Conservation (phyloP, 2,329 filamentous ascomycete genomes). For the Chaetomiaceae sp. region DNA sequence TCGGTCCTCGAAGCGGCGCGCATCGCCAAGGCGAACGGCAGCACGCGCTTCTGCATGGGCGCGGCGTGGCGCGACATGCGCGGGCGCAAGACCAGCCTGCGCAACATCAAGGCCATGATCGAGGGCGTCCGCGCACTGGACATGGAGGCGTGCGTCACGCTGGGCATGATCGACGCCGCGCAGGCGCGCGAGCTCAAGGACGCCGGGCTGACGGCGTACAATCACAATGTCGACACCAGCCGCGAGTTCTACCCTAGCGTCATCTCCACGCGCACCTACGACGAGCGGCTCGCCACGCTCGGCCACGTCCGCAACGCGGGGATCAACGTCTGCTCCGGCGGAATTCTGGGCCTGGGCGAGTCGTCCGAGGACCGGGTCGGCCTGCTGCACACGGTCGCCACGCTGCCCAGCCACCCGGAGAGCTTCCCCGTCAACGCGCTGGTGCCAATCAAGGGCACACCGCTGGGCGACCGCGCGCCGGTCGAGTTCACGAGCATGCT, state of each 20-base stretch:
- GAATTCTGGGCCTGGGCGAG: slow-evolving; percentile 82
- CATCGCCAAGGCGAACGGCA: slow-evolving; percentile 73
- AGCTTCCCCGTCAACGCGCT: slow-evolving; percentile 88
- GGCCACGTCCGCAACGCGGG: slow-evolving; percentile 76
- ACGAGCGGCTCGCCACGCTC: slow-evolving; percentile 77
- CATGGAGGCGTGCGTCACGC: slow-evolving; percentile 90
- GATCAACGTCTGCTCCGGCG: slow-evolving; percentile 84
- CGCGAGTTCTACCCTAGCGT: slow-evolving; percentile 82
- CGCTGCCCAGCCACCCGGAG: slow-evolving; percentile 75
- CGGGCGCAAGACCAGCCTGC: slow-evolving; percentile 74
- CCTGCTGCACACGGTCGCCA: slow-evolving; percentile 74
- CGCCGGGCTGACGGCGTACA: slow-evolving; percentile 84
- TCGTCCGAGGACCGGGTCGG: slow-evolving; percentile 72
- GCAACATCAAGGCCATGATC: slow-evolving; percentile 83
- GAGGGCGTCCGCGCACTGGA: slow-evolving; percentile 71
- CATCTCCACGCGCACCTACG: slow-evolving; percentile 80
- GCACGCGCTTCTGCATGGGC: slow-evolving; percentile 91
- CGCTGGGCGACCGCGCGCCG: slow-evolving; percentile 66
- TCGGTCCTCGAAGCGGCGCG: slow-evolving; percentile 73
- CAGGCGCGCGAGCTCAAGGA: slow-evolving; percentile 79
- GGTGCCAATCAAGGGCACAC: slow-evolving; percentile 85
- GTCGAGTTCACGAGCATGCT: slow-evolving; percentile 73
- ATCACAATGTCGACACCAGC: slow-evolving; percentile 89
- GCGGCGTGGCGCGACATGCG: slow-evolving; percentile 93
- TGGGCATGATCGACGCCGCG: slow-evolving; percentile 80